These are phyloP conservation scores for Euphorbia schlechtendalii DNA, from an alignment of 441 rosid genomes.

Conservation along the genomic window DNA sequence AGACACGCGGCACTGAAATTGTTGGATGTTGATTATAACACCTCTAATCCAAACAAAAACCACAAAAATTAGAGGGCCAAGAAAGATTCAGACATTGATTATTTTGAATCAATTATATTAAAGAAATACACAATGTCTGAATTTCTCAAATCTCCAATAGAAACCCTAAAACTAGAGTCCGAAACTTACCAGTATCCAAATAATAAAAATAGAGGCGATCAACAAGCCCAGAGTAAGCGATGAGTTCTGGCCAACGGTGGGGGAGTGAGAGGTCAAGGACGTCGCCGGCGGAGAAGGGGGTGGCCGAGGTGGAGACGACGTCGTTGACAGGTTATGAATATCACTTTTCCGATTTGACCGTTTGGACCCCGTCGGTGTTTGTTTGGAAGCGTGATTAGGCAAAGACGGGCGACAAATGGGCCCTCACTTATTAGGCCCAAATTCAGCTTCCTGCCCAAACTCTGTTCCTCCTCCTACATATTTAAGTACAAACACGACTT, in stretches of 20 bases:
- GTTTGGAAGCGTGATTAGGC: no score
- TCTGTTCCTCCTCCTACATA: no score
- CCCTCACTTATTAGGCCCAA: no score
- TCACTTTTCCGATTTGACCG: no score
- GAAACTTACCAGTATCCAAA: constrained; percentile 32
- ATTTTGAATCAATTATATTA: neutral
- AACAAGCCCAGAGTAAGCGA: constrained; percentile 22
- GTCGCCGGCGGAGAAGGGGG: constrained; percentile 41
- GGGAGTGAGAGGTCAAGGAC: constrained; percentile 40
- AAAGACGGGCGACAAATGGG: no score
- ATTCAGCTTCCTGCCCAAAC: no score
- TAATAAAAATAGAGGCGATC: constrained; percentile 24
- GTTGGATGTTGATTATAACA: neutral
- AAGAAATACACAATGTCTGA: constrained; percentile 11
- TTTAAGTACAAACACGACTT: no score
- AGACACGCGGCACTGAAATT: no score
- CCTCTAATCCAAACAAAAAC: neutral
- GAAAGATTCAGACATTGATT: constrained; percentile 12
- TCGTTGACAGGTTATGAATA: no score
- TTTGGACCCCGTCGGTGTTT: no score
- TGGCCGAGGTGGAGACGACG: constrained; percentile 3
- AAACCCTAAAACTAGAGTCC: constrained; percentile 26
- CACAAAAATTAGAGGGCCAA: neutral
- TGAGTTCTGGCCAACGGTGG: constrained; percentile 44
- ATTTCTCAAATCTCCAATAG: constrained; percentile 22